Percentiles rank a stretch among this genome's conserved stretches.
Evolutionary conservation across 495 filamentous ascomycete species (phyloP).

Genomic region (Podospora fimiseda): DNA sequence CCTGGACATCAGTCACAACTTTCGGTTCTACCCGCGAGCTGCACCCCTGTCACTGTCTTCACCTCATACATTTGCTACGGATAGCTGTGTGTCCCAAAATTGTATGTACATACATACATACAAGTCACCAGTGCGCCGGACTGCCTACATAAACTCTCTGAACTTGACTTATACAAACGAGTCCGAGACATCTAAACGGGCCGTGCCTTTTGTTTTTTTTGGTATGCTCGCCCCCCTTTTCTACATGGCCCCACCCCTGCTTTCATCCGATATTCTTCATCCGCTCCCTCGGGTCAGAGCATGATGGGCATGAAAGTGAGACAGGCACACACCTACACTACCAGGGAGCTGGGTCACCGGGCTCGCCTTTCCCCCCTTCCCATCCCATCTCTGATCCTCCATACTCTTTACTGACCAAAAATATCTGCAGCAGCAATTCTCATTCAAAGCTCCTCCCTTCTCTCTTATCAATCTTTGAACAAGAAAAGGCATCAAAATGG

Average conservation of each 20-base stretch:
- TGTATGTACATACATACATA: neutral
- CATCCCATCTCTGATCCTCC: no score
- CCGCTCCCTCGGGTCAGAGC: neutral
- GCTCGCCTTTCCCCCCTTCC: no score
- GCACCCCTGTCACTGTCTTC: neutral
- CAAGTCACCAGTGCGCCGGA: neutral
- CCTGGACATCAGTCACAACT: neutral
- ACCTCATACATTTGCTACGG: neutral
- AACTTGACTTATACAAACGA: no score
- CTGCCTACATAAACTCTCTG: no score
- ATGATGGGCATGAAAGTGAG: slow-evolving; percentile 1
- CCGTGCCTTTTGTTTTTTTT: neutral
- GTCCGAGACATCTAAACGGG: neutral
- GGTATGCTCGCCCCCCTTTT: neutral
- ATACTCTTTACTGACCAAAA: neutral
- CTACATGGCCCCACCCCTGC: neutral
- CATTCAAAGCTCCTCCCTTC: no score
- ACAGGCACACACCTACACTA: neutral
- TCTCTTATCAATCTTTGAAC: no score
- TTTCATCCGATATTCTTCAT: neutral
- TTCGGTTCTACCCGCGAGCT: neutral
- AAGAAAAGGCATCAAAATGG: slow-evolving; percentile 24
- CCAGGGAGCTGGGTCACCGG: no score
- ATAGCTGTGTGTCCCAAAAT: neutral
- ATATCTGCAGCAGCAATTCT: no score